Evolutionary conservation across 257 asterid species (phyloP).

Genomic region (Nicotiana sylvestris): DNA sequence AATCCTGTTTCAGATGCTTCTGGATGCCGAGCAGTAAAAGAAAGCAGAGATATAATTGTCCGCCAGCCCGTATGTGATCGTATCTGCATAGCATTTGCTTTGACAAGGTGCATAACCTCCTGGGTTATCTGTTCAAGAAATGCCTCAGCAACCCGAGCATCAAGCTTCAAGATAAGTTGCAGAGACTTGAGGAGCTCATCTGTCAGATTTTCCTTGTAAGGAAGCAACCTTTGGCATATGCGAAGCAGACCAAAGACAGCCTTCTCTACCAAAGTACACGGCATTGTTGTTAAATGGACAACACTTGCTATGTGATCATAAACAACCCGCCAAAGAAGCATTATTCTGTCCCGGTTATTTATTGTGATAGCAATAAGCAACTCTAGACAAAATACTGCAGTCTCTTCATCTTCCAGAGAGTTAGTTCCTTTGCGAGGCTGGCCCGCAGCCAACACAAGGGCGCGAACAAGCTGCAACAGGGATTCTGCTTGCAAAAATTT

Average conservation of each 20-base stretch:
- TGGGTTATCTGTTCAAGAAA: slow-evolving; percentile 87
- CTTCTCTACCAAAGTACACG: slow-evolving; percentile 82
- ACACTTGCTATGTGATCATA: slow-evolving; percentile 73
- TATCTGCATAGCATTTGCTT: slow-evolving; percentile 85
- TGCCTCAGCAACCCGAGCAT: slow-evolving; percentile 94
- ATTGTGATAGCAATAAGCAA: slow-evolving; percentile 72
- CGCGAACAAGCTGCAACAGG: slow-evolving; percentile 69
- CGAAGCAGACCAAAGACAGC: slow-evolving; percentile 93
- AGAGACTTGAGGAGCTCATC: slow-evolving; percentile 86
- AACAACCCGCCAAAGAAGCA: slow-evolving; percentile 78
- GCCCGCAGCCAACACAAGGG: slow-evolving; percentile 61
- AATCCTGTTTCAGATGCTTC: slow-evolving; percentile 94
- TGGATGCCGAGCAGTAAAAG: slow-evolving; percentile 86
- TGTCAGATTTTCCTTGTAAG: slow-evolving; percentile 81
- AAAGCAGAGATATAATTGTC: slow-evolving; percentile 71
- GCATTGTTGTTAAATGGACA: slow-evolving; percentile 78
- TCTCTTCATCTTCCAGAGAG: slow-evolving; percentile 54
- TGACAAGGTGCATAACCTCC: slow-evolving; percentile 81
- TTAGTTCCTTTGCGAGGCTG: slow-evolving; percentile 52
- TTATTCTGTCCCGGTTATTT: slow-evolving; percentile 79
- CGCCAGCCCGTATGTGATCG: slow-evolving; percentile 92
- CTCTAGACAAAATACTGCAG: slow-evolving; percentile 79
- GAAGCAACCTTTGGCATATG: slow-evolving; percentile 84
- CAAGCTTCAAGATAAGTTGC: slow-evolving; percentile 79
- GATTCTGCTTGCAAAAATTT: slow-evolving; percentile 88